A percentile compares a stretch with the other conserved stretches of the same genome.
Evolutionary conservation across 495 filamentous ascomycete genomes (phyloP).

Genomic region (Thozetella sp.): DNA sequence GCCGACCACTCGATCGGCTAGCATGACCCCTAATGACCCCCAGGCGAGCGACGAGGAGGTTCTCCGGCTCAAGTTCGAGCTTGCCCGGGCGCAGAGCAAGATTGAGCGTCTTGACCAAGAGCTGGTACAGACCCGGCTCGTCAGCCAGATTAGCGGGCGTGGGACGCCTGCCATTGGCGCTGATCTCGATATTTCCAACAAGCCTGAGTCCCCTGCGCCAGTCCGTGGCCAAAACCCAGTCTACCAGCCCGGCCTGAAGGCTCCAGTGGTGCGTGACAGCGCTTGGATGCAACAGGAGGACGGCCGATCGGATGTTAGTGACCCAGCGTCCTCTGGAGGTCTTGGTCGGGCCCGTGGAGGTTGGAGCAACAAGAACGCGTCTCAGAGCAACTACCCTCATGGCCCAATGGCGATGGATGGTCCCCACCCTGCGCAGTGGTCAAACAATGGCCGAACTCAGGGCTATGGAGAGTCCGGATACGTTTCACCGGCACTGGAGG

Average conservation of each 20-base stretch:
- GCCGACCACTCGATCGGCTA: slow-evolving; percentile 46
- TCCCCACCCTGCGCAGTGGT: slow-evolving; percentile 35
- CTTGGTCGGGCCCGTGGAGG: slow-evolving; percentile 64
- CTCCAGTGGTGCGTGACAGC: slow-evolving; percentile 54
- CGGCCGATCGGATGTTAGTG: slow-evolving; percentile 64
- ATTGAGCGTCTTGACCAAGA: slow-evolving; percentile 86
- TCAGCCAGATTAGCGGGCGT: slow-evolving; percentile 41
- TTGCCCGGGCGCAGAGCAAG: slow-evolving; percentile 75
- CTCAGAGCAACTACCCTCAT: slow-evolving; percentile 29
- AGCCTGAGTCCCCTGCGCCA: slow-evolving; percentile 15
- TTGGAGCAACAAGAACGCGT: slow-evolving; percentile 53
- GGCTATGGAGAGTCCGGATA: slow-evolving; percentile 22
- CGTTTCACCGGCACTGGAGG: slow-evolving; percentile 25
- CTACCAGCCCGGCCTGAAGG: slow-evolving; percentile 53
- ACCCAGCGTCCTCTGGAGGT: slow-evolving; percentile 58
- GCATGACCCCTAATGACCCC: slow-evolving; percentile 32
- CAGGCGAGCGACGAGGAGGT: slow-evolving; percentile 39
- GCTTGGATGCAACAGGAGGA: slow-evolving; percentile 70
- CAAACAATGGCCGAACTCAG: slow-evolving; percentile 30
- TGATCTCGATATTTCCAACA: slow-evolving; percentile 26
- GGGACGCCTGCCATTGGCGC: slow-evolving; percentile 16
- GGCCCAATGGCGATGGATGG: slow-evolving; percentile 33
- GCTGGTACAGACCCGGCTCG: slow-evolving; percentile 70
- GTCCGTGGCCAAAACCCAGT: slow-evolving; percentile 25
- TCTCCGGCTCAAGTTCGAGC: slow-evolving; percentile 65